phyloP scores from a whole-genome alignment of 2,329 filamentous ascomycete species.

The Elsinoe necatrix region DNA sequence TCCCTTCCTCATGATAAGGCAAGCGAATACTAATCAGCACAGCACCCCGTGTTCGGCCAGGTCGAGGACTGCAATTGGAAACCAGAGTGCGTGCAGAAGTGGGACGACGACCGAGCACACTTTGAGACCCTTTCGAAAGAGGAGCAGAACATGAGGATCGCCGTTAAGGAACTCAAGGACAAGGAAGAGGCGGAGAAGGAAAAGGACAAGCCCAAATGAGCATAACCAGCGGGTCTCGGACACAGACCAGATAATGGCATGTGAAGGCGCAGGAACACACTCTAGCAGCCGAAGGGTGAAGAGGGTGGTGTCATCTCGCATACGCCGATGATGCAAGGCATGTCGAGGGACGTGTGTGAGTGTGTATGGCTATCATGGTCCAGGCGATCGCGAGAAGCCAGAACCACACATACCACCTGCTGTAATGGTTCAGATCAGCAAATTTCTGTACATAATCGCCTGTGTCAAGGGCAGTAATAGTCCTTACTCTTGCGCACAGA shows the following conservation, averaged over 20 bases:
- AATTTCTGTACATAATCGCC: not conserved
- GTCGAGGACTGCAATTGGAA: constrained; percentile 66
- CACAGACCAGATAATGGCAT: not conserved
- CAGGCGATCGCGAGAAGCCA: not conserved
- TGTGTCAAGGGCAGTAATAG: not conserved
- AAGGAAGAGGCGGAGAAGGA: constrained; percentile 21
- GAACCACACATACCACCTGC: not conserved
- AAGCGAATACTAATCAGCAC: not conserved
- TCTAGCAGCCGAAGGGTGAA: not conserved
- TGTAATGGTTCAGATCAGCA: not conserved
- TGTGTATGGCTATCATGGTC: not conserved
- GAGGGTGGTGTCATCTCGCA: not conserved
- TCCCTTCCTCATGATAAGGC: not conserved
- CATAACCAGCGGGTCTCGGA: not conserved
- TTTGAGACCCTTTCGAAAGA: constrained; percentile 52
- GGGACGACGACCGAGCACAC: constrained; percentile 56
- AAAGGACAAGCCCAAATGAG: constrained; percentile 15
- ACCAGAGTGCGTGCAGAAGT: constrained; percentile 52
- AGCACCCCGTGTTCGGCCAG: constrained; percentile 59
- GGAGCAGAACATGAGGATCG: constrained; percentile 48
- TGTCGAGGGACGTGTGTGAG: not conserved
- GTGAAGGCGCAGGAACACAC: not conserved
- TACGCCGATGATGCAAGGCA: not conserved
- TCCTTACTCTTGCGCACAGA: not conserved
- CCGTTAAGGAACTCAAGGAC: constrained; percentile 28